Base-by-base conservation (phyloP, 2,329 filamentous ascomycete genomes). In the Pseudodiploospora longispora region DNA sequence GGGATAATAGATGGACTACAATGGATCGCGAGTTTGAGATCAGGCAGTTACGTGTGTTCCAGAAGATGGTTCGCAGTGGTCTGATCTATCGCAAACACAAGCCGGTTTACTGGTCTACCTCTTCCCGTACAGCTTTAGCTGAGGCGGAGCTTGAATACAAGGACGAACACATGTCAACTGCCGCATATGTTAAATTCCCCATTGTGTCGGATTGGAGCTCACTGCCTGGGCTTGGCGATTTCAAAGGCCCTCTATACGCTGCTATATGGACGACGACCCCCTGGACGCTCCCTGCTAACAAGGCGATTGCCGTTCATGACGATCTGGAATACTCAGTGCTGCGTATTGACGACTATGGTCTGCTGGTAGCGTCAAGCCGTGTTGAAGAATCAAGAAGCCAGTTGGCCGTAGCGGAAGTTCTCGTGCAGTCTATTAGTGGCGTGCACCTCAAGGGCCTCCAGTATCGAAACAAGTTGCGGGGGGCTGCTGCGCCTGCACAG, bases 251-350 rank as follows among this genome's bases (percentile, higher is more conserved):
- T 5, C 59, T 96, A 8, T 84, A 76, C 60, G 87, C 85, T n/a
- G 75, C 93, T n/a, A 87, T 97, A 41, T 98, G 93, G 93, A 98
- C 93, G 2, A 98, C 93, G 0, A 98, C 93, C 1, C 93, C 93
- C 0, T 98, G 93, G 93, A 98, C 93, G 0, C 70, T 98, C 5
- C 91, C 93, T 1, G 90, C 91, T 2, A 98, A 98, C 61, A 81
- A 80, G 59, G 90, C 87, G 0, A 89, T 98, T 60, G 90, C 88
- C 3, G 75, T 97, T 32, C 81, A 88, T 55, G 69, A 77, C 6
- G 80, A 86, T 34, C 66, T 97, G 48, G 70, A 80, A 36, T 98
- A 97, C 60, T 72, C 73, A 4, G 64, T 95, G 19, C 68, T 94
- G 33, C 68, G 73, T 43, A 69, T 76, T 2, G 69, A 70, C 1